Evolutionary conservation across 139 green algal species (phyloP).

Genomic region (Bryopsis sp.): DNA sequence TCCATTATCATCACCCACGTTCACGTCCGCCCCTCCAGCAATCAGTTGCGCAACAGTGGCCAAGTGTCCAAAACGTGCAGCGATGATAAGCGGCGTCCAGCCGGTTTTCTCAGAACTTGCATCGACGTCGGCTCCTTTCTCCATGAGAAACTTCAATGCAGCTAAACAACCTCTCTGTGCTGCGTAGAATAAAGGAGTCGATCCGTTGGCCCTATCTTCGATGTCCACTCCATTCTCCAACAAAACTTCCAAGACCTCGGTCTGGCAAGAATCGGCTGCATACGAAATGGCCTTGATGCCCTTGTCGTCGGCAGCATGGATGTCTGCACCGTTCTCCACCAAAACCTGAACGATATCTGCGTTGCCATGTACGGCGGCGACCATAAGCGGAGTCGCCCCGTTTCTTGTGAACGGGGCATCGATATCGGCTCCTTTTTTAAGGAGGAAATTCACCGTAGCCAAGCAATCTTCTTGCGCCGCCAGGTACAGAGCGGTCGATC

Average conservation of each 20-base stretch:
- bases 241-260: not conserved
- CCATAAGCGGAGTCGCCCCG: conserved; percentile 1
- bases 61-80: not conserved
- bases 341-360: not conserved
- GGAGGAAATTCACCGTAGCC: too few relatives aligned
- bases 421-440: too few relatives aligned
- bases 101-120: not conserved
- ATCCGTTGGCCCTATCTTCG: not conserved
- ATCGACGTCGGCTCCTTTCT: not conserved
- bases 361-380: conserved; percentile 1
- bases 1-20: not conserved
- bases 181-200: not conserved
- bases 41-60: not conserved
- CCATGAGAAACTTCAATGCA: not conserved
- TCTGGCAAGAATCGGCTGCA: not conserved
- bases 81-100: not conserved
- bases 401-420: too few relatives aligned
- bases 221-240: not conserved
- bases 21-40: not conserved
- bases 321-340: not conserved
- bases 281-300: not conserved
- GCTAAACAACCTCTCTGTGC: not conserved
- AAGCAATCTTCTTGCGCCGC: too few relatives aligned
- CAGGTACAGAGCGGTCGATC: too few relatives aligned
- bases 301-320: not conserved